Evolutionary conservation across 1,139 yeast species (phyloP).

Genomic region (Blastobotrys raffinosifermentans): DNA sequence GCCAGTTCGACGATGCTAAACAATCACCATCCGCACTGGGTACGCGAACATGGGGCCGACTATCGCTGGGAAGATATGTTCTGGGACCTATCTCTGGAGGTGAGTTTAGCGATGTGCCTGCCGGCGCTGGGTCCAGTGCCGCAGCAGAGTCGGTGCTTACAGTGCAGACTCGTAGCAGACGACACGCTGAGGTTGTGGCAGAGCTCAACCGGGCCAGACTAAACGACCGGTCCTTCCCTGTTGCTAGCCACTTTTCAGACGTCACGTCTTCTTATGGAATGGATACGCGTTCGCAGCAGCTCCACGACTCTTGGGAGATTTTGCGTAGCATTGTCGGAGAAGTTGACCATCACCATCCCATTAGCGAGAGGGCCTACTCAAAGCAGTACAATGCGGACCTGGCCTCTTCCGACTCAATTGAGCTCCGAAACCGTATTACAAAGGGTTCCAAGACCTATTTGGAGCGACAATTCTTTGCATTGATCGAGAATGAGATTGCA

Average conservation of each 20-base stretch:
- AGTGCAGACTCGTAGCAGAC: conserved; percentile 34
- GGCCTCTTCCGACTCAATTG: conserved; percentile 25
- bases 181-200: conserved; percentile 65
- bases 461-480: conserved; percentile 71
- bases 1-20: conserved; percentile 5
- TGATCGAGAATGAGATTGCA: conserved; percentile 65
- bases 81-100: conserved; percentile 33
- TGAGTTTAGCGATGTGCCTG: conserved; percentile 30
- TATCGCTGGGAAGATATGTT: conserved; percentile 31
- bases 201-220: conserved; percentile 67
- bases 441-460: conserved; percentile 54
- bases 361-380: conserved; percentile 46
- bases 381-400: conserved; percentile 29
- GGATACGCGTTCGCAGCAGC: conserved; percentile 34
- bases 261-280: conserved; percentile 29
- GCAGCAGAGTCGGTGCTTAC: conserved; percentile 13
- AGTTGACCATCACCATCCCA: conserved; percentile 20
- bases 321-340: conserved; percentile 28
- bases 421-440: conserved; percentile 47
- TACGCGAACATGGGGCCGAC: conserved; percentile 28
- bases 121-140: conserved; percentile 8
- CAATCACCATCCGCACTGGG: conserved; percentile 2
- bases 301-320: conserved; percentile 35
- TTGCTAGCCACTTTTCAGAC: conserved; percentile 50
- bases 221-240: conserved; percentile 42